A percentile compares a stretch with the other conserved stretches of the same genome.
These are phyloP conservation scores for Solanum arcanum DNA, from an alignment of 257 asterid species.

Conservation along the genomic window DNA sequence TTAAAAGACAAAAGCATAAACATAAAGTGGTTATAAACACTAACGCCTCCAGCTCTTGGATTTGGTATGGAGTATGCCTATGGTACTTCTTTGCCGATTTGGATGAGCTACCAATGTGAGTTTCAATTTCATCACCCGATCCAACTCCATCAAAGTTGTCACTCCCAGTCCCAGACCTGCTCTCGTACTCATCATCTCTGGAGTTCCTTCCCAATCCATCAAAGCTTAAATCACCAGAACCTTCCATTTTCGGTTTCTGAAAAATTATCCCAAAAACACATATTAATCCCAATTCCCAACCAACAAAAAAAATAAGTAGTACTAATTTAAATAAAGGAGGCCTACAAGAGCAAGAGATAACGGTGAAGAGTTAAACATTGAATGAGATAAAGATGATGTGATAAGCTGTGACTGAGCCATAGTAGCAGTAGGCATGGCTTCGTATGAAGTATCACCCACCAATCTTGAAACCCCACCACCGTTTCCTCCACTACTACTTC, in stretches of 20 bases:
- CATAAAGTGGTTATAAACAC: not conserved
- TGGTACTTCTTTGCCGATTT: constrained; percentile 42
- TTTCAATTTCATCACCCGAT: constrained; percentile 55
- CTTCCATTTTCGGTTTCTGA: constrained; percentile 76
- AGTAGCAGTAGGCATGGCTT: constrained; percentile 18
- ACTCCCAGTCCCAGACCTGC: constrained; percentile 63
- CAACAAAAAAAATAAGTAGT: not conserved
- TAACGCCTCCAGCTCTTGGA: constrained; percentile 81
- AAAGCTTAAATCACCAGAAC: constrained; percentile 39
- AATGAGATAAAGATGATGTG: constrained; percentile 29
- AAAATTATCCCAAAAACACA: not conserved
- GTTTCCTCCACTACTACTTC: not conserved
- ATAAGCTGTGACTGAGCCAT: constrained; percentile 29
- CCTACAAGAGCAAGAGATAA: constrained; percentile 51
- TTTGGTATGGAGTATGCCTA: constrained; percentile 63
- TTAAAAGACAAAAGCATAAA: not conserved
- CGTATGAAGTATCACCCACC: constrained; percentile 38
- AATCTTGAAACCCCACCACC: constrained; percentile 29
- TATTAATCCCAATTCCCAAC: not conserved
- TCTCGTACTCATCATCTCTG: constrained; percentile 51
- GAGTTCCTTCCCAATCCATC: constrained; percentile 18
- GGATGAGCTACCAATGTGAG: constrained; percentile 25
- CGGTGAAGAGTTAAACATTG: constrained; percentile 31
- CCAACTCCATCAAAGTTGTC: constrained; percentile 49
- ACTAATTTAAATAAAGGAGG: not conserved